phyloP scores from a whole-genome alignment of 192 early-diverging fungal species.

The Coemansia pectinata region DNA sequence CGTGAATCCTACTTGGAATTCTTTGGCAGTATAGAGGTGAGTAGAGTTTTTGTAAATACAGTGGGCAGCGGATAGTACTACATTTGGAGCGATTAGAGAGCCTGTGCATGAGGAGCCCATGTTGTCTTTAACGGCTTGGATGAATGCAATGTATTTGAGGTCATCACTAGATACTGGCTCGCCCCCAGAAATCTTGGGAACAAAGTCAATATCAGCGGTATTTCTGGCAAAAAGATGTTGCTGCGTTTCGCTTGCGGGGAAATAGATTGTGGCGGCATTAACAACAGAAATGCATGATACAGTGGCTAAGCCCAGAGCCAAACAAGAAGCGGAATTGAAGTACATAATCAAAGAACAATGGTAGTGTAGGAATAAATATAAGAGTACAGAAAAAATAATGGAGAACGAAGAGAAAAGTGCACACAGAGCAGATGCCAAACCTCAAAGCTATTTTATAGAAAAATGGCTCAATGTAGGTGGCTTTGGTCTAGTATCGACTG shows the following conservation, averaged over 20 bases:
- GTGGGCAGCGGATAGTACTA: slow-evolving; percentile 52
- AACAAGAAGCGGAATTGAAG: not conserved
- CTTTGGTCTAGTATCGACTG: not conserved
- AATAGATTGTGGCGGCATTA: not conserved
- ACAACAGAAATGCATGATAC: not conserved
- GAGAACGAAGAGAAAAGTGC: not conserved
- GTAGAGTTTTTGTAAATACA: slow-evolving; percentile 20
- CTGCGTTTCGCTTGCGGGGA: not conserved
- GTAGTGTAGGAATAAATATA: not conserved
- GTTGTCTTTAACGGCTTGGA: slow-evolving; percentile 6
- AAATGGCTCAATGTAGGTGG: not conserved
- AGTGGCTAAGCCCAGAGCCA: not conserved
- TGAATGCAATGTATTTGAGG: slow-evolving; percentile 30
- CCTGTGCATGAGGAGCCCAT: slow-evolving; percentile 31
- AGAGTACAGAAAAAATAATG: not conserved
- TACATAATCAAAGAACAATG: not conserved
- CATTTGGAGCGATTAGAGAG: slow-evolving; percentile 43
- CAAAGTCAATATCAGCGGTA: not conserved
- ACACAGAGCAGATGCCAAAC: not conserved
- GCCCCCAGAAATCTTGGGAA: slow-evolving; percentile 43
- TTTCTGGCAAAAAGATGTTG: not conserved
- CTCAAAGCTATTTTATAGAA: not conserved
- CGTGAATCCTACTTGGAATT: slow-evolving; percentile 20
- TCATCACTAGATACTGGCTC: slow-evolving; percentile 3
- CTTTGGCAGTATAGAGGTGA: not conserved